A percentile compares a stretch with the other conserved stretches of the same genome.
phyloP scores from a whole-genome alignment of 345 rosid genomes.

The Camelina sativa region DNA sequence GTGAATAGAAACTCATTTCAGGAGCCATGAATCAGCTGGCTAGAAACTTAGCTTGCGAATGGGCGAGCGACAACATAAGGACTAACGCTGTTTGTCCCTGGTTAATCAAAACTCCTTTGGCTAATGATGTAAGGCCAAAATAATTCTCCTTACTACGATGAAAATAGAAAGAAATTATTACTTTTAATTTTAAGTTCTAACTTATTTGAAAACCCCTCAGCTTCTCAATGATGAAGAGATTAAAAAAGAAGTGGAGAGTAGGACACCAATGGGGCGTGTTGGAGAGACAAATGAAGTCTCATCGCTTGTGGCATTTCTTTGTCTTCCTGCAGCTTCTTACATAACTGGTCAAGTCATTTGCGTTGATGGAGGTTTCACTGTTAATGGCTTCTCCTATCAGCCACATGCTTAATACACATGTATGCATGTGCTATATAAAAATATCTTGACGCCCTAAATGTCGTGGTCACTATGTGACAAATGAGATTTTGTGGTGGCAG shows the following conservation, averaged over 20 bases:
- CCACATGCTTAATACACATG: not conserved
- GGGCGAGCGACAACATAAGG: conserved; percentile 35
- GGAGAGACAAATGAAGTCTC: not conserved
- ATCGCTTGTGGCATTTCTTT: not conserved
- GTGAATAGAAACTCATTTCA: not conserved
- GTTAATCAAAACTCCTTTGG: conserved; percentile 14
- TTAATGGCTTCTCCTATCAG: not conserved
- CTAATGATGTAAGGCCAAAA: conserved; percentile 6
- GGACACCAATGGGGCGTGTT: not conserved
- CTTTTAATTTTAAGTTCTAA: too few relatives aligned
- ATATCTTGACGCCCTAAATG: too few relatives aligned
- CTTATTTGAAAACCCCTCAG: too few relatives aligned
- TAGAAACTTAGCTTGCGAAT: conserved; percentile 38
- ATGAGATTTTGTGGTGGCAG: too few relatives aligned
- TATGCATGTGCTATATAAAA: too few relatives aligned
- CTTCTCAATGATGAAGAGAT: not conserved
- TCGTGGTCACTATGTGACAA: too few relatives aligned
- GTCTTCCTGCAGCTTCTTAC: not conserved
- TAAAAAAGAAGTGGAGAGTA: not conserved
- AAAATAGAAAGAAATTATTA: not conserved
- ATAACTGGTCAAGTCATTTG: not conserved
- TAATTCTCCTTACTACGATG: too few relatives aligned
- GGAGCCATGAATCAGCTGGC: conserved; percentile 36
- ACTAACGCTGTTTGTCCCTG: conserved; percentile 32
- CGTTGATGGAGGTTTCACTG: not conserved